Evolutionary conservation across 495 filamentous ascomycete species (phyloP).

Genomic region (Pyrenula aspistea): DNA sequence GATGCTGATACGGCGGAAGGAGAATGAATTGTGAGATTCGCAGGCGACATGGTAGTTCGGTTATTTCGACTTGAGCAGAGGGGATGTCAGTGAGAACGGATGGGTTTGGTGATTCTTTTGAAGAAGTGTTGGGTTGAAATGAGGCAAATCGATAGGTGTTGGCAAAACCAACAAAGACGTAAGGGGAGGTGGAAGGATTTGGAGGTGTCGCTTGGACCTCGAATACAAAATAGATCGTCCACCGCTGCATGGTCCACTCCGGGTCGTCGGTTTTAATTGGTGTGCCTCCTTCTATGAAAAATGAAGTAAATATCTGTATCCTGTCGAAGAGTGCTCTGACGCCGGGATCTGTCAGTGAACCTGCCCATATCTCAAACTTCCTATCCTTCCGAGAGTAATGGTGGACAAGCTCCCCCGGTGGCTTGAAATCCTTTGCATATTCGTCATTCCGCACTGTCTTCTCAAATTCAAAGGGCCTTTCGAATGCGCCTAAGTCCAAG

Average conservation of each 20-base stretch:
- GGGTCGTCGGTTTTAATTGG: constrained; percentile 59
- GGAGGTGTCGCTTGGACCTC: constrained; percentile 41
- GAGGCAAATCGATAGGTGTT: constrained; percentile 80
- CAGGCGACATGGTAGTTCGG: constrained; percentile 51
- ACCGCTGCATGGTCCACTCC: constrained; percentile 62
- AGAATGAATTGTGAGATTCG: constrained; percentile 92
- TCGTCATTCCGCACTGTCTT: constrained; percentile 39
- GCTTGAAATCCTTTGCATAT: constrained; percentile 43
- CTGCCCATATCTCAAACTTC: constrained; percentile 50
- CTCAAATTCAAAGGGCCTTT: constrained; percentile 45
- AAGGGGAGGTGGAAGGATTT: constrained; percentile 38
- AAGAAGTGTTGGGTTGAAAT: constrained; percentile 24
- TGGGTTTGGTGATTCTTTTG: constrained; percentile 8
- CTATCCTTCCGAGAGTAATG: constrained; percentile 36
- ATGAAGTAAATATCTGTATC: constrained; percentile 68
- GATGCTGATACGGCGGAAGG: constrained; percentile 73
- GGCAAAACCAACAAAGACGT: constrained; percentile 72
- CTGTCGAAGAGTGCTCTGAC: constrained; percentile 58
- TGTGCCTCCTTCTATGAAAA: constrained; percentile 87
- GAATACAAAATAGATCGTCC: constrained; percentile 76
- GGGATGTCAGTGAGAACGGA: constrained; percentile 26
- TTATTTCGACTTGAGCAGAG: constrained; percentile 24
- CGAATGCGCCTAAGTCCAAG: constrained; percentile 33
- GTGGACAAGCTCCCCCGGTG: constrained; percentile 43
- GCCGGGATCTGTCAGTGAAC: constrained; percentile 40